A percentile compares a stretch with the other conserved stretches of the same genome.
phyloP scores from a whole-genome alignment of 176 grass and related monocot species.

The Ampelocalamus luodianensis region DNA sequence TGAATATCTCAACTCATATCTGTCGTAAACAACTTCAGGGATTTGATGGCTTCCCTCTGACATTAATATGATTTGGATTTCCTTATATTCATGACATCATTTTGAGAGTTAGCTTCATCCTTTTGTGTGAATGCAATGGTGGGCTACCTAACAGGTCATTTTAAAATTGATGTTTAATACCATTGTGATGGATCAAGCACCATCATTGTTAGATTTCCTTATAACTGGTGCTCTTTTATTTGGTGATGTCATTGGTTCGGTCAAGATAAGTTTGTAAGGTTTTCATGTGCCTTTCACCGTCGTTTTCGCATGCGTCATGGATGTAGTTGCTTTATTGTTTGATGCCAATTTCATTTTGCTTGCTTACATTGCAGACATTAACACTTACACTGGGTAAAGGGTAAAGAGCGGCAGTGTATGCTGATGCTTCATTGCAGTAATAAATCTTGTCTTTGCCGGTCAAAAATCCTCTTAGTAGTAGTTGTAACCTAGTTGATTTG shows the following conservation, averaged over 20 bases:
- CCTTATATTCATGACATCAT: slow-evolving; percentile 15
- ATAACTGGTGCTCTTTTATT: slow-evolving; percentile 28
- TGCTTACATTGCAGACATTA: not conserved
- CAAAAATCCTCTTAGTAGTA: not conserved
- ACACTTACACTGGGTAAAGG: not conserved
- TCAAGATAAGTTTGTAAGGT: slow-evolving; percentile 46
- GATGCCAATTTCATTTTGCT: slow-evolving; percentile 33
- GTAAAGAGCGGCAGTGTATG: not conserved
- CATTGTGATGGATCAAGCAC: slow-evolving; percentile 42
- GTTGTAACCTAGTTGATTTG: not conserved
- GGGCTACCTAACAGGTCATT: slow-evolving; percentile 36
- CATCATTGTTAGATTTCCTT: not conserved
- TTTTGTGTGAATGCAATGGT: slow-evolving; percentile 10
- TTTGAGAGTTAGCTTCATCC: not conserved
- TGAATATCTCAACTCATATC: slow-evolving; percentile 2
- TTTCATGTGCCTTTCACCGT: slow-evolving; percentile 44
- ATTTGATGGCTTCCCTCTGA: slow-evolving; percentile 1
- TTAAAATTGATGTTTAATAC: slow-evolving; percentile 1
- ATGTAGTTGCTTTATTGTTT: slow-evolving; percentile 14
- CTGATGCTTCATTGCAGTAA: not conserved
- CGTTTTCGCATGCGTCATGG: slow-evolving; percentile 20
- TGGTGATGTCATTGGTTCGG: slow-evolving; percentile 36
- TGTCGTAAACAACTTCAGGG: not conserved
- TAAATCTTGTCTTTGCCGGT: not conserved
- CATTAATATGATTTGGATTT: slow-evolving; percentile 31